Percentiles rank a stretch among this genome's conserved stretches.
Conservation (phyloP, 257 asterid genomes). For the Ilex aquifolium region DNA sequence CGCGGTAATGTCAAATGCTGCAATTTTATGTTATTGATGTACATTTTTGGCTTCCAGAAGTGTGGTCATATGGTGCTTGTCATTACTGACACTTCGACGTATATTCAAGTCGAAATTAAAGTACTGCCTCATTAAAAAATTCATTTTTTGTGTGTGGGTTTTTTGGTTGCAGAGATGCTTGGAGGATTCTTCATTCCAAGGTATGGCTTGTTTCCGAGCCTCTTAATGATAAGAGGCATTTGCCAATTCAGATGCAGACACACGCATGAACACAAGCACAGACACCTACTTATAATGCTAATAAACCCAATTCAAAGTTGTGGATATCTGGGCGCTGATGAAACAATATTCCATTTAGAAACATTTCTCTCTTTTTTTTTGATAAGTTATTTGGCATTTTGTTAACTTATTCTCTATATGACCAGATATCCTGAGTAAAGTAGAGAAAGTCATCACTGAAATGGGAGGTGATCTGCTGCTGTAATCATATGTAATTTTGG, state of each 20-base stretch:
- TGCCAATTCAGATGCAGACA: neutral
- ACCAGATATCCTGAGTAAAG: conserved; percentile 60
- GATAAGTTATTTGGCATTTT: neutral
- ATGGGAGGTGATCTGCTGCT: conserved; percentile 42
- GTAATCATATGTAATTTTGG: conserved; percentile 4
- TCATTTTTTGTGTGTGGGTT: conserved; percentile 7
- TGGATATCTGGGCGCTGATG: too few species aligned
- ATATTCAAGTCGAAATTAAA: neutral
- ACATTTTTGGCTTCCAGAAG: too few species aligned
- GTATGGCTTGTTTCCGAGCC: conserved; percentile 21
- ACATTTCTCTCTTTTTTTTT: neutral
- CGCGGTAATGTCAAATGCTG: conserved; percentile 32
- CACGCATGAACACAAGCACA: neutral
- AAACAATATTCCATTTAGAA: too few species aligned
- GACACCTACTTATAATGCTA: too few species aligned
- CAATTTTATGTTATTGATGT: too few species aligned
- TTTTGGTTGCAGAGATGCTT: conserved; percentile 59
- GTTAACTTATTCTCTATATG: conserved; percentile 19
- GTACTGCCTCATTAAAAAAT: neutral
- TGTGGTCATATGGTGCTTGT: too few species aligned
- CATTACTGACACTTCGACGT: neutral
- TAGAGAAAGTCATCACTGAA: conserved; percentile 60
- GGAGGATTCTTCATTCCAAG: conserved; percentile 64
- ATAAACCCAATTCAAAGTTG: too few species aligned
- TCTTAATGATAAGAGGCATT: neutral